Conservation (phyloP, 805 yeast genomes). For the Yarrowia keelungensis region DNA sequence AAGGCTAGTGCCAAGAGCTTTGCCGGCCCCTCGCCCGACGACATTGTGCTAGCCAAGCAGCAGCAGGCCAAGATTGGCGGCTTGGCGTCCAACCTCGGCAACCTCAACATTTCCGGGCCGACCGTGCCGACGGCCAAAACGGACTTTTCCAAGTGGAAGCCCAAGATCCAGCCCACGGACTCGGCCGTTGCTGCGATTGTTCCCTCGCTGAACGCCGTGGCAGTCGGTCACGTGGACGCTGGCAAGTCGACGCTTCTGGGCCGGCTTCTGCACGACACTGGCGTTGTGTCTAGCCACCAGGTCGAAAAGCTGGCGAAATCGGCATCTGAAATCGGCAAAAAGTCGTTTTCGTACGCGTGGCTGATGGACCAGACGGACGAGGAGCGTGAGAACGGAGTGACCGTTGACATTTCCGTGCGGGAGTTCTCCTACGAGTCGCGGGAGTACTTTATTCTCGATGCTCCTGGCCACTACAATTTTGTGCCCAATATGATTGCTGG, state of each 20-base stretch:
- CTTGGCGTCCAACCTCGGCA: constrained; percentile 17
- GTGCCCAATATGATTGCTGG: constrained; percentile 89
- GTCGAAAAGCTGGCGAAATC: constrained; percentile 69
- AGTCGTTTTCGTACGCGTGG: constrained; percentile 86
- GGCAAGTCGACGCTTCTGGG: constrained; percentile 86
- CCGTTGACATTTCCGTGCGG: constrained; percentile 77
- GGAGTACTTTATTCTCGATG: constrained; percentile 75
- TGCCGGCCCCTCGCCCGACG: constrained; percentile 82
- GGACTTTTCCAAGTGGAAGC: constrained; percentile 36
- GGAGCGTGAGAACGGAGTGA: constrained; percentile 77
- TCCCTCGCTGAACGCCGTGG: constrained; percentile 73
- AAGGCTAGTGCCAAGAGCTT: constrained; percentile 51
- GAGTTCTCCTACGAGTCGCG: constrained; percentile 63
- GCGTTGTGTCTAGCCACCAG: constrained; percentile 69
- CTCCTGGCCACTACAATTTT: constrained; percentile 84
- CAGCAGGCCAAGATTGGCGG: constrained; percentile 42
- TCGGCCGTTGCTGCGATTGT: constrained; percentile 47
- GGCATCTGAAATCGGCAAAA: constrained; percentile 71
- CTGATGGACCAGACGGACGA: constrained; percentile 80
- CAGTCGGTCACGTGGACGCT: constrained; percentile 86
- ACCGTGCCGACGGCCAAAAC: constrained; percentile 3
- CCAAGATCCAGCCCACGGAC: constrained; percentile 27
- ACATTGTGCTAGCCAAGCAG: constrained; percentile 66
- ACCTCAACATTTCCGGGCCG: neutral
- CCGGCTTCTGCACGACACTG: constrained; percentile 68